Conservation (phyloP, 2,329 filamentous ascomycete genomes). For the Pyrenophora seminiperda region DNA sequence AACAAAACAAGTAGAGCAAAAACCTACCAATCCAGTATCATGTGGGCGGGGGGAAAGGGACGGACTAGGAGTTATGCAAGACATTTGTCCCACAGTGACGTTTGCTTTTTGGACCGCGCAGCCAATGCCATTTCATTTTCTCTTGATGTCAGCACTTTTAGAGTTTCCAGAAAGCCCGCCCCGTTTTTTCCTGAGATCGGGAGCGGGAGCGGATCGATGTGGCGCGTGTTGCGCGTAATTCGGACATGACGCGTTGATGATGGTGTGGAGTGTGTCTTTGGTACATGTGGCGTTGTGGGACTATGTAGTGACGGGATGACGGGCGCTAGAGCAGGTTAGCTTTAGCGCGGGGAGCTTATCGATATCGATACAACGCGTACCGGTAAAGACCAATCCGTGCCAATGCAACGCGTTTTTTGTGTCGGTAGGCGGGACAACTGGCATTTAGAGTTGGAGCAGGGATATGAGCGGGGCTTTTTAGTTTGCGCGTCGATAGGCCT, state of each 20-base stretch:
- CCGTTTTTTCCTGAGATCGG: conserved; percentile 12
- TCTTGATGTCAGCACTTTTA: conserved; percentile 37
- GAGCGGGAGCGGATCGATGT: conserved; percentile 3
- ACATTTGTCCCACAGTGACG: conserved; percentile 14
- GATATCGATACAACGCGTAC: conserved; percentile 7
- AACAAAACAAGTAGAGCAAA: background rate
- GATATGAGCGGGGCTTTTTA: too few species aligned
- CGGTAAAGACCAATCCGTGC: background rate
- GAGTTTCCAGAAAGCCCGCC: background rate
- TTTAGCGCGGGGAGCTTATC: conserved; percentile 3
- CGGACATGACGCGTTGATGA: conserved; percentile 28
- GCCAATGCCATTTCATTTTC: conserved; percentile 22
- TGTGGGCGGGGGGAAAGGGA: background rate
- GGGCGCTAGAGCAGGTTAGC: background rate
- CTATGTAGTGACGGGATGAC: background rate
- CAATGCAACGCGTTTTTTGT: background rate
- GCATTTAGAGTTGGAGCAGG: too few species aligned
- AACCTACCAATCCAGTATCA: conserved; percentile 10
- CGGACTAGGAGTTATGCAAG: conserved; percentile 5
- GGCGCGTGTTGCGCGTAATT: conserved; percentile 14
- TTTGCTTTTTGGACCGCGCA: background rate
- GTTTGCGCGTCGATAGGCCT: too few species aligned
- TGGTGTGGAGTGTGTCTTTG: too few species aligned
- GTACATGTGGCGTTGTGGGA: background rate
- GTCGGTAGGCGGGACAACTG: too few species aligned